Base-by-base conservation (phyloP, 495 filamentous ascomycete genomes). In the Podospora anserina region DNA sequence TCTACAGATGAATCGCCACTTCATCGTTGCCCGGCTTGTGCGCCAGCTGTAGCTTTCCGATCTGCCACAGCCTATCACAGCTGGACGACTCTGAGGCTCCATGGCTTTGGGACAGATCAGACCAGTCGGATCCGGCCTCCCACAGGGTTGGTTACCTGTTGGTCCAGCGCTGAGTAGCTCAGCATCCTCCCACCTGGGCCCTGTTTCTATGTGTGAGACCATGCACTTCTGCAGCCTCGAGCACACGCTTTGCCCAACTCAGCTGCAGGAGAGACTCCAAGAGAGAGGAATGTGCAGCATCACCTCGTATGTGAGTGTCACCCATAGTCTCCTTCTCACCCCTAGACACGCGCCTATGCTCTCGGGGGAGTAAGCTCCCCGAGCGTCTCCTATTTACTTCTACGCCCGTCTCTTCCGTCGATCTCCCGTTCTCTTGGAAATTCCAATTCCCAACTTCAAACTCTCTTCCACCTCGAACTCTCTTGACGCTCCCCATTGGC, bases 1-100 rank as follows among this genome's bases (percentile, higher is more conserved):
- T 26, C 64, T 61, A 63, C 39, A 65, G 53, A 28, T 30, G 56
- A 66, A 66, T 39, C 68, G 30, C 71, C 71, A 72, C 70, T 74
- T 64, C 66, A 64, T 69, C 68, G 49, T 68, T 60, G 72, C 74
- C 74, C 70, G 65, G 69, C 67, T 74, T 67, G 56, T 74, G 62
- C 56, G 67, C 63, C 67, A 66, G 66, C 69, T 56, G 63, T 60
- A 34, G 26, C 67, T 64, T 34, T 60, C 70, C 70, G 70, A 69
- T 70, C 64, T 11, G 19, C 63, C 59, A 32, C 58, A 58, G 68
- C 68, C 71, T 66, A 68, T 68, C 66, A 71, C 39, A 62, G 16
- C 2, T 26, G 9, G 32, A 61, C 54, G 49, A 63, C 55, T 26
- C 26, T 68, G 74, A 76, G 74, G 71, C 71, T 72, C 74, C 64